Evolutionary conservation across 1,284 basidiomycete species (phyloP).

Genomic region (Apiotrichum akiyoshidainum): DNA sequence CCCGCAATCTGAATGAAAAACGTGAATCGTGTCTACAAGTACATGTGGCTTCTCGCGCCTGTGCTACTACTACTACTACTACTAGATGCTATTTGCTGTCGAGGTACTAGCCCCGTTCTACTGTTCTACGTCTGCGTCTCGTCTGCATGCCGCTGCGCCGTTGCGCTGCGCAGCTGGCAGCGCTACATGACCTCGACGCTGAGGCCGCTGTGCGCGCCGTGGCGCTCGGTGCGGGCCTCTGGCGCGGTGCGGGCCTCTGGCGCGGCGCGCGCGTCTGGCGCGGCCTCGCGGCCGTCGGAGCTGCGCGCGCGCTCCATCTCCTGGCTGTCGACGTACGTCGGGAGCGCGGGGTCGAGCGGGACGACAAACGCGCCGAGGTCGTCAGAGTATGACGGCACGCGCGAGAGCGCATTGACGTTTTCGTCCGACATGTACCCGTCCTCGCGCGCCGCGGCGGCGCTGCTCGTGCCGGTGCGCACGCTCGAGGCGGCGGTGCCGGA

Average conservation of each 20-base stretch:
- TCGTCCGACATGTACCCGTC: conserved; percentile 10
- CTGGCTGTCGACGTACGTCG: conserved; percentile 70
- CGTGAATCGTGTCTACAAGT: no score
- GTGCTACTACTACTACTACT: no score
- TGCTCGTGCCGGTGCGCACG: background rate
- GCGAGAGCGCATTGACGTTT: conserved; percentile 41
- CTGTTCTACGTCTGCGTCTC: no score
- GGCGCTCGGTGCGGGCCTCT: background rate
- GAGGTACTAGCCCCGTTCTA: no score
- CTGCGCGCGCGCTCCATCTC: conserved; percentile 17
- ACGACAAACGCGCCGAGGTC: conserved; percentile 57
- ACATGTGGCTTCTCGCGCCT: no score
- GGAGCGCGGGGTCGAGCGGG: conserved; percentile 72
- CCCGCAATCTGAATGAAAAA: no score
- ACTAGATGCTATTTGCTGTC: no score
- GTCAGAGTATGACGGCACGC: conserved; percentile 75
- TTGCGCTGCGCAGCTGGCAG: no score
- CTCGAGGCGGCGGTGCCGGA: background rate
- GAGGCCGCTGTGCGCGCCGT: background rate
- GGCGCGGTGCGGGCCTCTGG: background rate
- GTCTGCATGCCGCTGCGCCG: no score
- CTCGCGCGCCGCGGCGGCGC: conserved; percentile 8
- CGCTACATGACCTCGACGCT: no score
- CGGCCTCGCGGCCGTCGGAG: background rate
- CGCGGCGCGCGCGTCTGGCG: background rate